Base-by-base conservation (phyloP, 768 basidiomycete species). In the Pulveroboletus sp. region DNA sequence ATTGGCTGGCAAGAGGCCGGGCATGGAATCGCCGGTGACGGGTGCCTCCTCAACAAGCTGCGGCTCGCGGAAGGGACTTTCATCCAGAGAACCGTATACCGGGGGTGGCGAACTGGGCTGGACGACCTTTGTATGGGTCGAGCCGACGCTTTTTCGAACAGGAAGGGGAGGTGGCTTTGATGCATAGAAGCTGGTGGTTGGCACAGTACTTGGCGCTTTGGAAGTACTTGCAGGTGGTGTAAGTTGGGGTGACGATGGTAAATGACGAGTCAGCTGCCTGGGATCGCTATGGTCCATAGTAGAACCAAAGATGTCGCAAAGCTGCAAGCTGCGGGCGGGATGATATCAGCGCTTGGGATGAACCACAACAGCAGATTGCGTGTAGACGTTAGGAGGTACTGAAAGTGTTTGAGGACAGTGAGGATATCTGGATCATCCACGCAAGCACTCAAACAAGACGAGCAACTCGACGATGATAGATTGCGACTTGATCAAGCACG, bases 251-350 rank as follows among this genome's bases (percentile, higher is more conserved):
- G 79, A 70, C 37, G 57, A 64, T 39, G 63, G 55, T 39, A 63
- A 39, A 43, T 56, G 61, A 55, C 59, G 67, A 51, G 56, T 31
- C 35, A 63, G 56, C 52, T 75, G 77, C 2, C 67, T 67, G 47
- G 69, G 57, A 39, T 81, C 78, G 43, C 68, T 64, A 48, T 69
- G 72, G 45, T 82, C 80, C 80, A 82, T 82, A 14, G 45, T 47
- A 49, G 21, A 2, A 31, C 13, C n/a, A 13, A 28, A 37, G 51
- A 40, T 49, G 52, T 39, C 26, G 39, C 36, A 28, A n/a, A n/a
- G 11, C 47, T 49, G 26, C 42, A 42, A 38, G 27, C 41, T 48
- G 15, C 37, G 37, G 21, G 36, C 36, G 17, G 5, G 21, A 28
- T 43, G 42, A 49, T 39, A 53, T 63, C 57, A 53, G 40, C 35